Percentiles rank a stretch among this genome's conserved stretches.
phyloP scores from a whole-genome alignment of 768 basidiomycete genomes.

The Clitopilus hobsonii region DNA sequence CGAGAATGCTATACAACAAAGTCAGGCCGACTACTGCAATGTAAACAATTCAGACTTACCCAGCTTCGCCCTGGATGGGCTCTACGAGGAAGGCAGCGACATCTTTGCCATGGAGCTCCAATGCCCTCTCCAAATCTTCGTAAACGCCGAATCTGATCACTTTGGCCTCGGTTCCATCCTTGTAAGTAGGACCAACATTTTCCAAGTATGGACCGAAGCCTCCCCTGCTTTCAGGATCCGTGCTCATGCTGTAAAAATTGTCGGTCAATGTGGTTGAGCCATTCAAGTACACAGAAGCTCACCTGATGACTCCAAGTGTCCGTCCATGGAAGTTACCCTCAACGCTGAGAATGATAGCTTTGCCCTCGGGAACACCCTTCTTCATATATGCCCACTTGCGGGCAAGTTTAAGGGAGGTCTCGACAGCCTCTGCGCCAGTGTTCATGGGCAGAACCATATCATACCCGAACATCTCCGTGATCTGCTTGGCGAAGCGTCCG shows the following conservation, averaged over 20 bases:
- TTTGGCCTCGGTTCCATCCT: conserved; percentile 44
- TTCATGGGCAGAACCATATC: conserved; percentile 99
- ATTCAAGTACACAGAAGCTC: conserved; percentile 9
- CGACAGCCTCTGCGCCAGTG: conserved; percentile 97
- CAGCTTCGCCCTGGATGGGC: conserved; percentile 99
- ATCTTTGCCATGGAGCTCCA: conserved; percentile 75
- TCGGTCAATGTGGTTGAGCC: conserved; percentile 5
- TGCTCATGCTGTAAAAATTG: conserved; percentile 67
- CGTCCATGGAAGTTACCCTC: conserved; percentile 95
- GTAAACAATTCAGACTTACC: conserved; percentile 42
- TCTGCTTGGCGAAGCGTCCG: conserved; percentile 81
- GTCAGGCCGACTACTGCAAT: background rate
- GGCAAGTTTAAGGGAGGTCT: conserved; percentile 93
- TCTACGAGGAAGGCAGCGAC: conserved; percentile 94
- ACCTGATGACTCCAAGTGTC: conserved; percentile 86
- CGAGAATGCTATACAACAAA: conserved; percentile 63
- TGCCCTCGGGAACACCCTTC: conserved; percentile 76
- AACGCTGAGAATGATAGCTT: conserved; percentile 82
- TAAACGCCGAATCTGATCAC: conserved; percentile 82
- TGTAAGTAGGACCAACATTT: conserved; percentile 76
- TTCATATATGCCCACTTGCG: conserved; percentile 95
- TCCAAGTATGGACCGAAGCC: conserved; percentile 92
- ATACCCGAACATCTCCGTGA: conserved; percentile 83
- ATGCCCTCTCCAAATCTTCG: conserved; percentile 75
- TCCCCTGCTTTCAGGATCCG: conserved; percentile 82